Percentiles rank a stretch among this genome's conserved stretches.
phyloP scores from a whole-genome alignment of 148 eudicot genomes.

The Linanthus parryae region DNA sequence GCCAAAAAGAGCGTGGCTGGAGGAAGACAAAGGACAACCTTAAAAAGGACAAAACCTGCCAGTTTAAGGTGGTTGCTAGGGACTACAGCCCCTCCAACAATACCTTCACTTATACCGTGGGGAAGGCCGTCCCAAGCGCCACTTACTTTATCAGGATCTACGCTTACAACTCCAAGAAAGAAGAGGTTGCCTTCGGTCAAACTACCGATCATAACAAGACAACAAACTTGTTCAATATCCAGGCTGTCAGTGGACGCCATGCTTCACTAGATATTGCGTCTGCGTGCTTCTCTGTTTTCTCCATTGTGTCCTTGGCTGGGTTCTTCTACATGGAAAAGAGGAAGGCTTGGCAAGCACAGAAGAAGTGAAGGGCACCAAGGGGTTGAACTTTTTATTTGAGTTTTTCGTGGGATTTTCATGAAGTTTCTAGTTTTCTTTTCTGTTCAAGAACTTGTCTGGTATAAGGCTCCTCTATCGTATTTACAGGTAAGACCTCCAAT shows the following conservation, averaged over 20 bases:
- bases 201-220: constrained; percentile 24
- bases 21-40: constrained; percentile 44
- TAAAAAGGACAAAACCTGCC: constrained; percentile 75
- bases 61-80: constrained; percentile 23
- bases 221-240: constrained; percentile 30
- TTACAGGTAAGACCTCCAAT: too few relatives aligned
- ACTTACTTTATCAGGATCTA: constrained; percentile 65
- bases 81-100: constrained; percentile 27
- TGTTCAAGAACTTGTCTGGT: too few relatives aligned
- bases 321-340: constrained; percentile 80
- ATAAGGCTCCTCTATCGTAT: too few relatives aligned
- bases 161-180: constrained; percentile 22
- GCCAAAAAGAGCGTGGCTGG: constrained; percentile 81
- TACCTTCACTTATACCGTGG: constrained; percentile 31
- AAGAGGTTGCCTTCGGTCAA: constrained; percentile 53
- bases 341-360: constrained; percentile 17
- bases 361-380: constrained; percentile 17
- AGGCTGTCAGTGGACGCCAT: constrained; percentile 59
- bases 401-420: too few relatives aligned
- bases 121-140: constrained; percentile 50
- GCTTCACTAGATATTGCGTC: constrained; percentile 59
- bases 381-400: too few relatives aligned
- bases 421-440: too few relatives aligned
- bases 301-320: constrained; percentile 45
- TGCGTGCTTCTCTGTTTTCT: constrained; percentile 54